phyloP scores from a whole-genome alignment of 257 asterid species.

The Petrea volubilis region DNA sequence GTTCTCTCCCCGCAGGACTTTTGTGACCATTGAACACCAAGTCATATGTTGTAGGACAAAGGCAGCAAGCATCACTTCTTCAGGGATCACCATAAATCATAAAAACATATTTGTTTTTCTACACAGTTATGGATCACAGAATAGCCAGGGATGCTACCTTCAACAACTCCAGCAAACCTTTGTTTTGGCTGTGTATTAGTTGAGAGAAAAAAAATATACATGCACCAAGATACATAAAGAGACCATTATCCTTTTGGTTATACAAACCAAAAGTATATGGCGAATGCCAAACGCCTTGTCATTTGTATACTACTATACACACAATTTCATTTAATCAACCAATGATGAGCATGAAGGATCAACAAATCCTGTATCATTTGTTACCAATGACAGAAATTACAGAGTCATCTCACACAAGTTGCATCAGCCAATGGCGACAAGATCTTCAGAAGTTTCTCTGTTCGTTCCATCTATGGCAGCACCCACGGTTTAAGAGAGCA shows the following conservation, averaged over 20 bases:
- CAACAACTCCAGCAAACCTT: conserved; percentile 22
- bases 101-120: not conserved
- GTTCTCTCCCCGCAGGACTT: not conserved
- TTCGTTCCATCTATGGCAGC: conserved; percentile 24
- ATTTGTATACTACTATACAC: conserved; percentile 33
- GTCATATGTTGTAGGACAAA: not conserved
- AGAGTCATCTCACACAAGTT: conserved; percentile 21
- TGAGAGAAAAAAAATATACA: conserved; percentile 18
- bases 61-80: not conserved
- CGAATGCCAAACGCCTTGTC: conserved; percentile 21
- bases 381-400: conserved; percentile 23
- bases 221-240: conserved; percentile 24
- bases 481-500: conserved; percentile 22
- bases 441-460: conserved; percentile 23
- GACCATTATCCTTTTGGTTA: conserved; percentile 24
- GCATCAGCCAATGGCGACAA: conserved; percentile 10
- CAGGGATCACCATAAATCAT: not conserved
- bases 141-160: conserved; percentile 1
- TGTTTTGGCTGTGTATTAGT: conserved; percentile 15
- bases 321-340: conserved; percentile 32
- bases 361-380: conserved; percentile 11
- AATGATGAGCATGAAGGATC: conserved; percentile 24
- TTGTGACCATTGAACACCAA: not conserved
- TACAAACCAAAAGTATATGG: conserved; percentile 24
- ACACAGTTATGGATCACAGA: conserved; percentile 6